Percentiles rank a stretch among this genome's conserved stretches.
phyloP scores from a whole-genome alignment of 2,329 filamentous ascomycete species.

The Epichloe hybrida region DNA sequence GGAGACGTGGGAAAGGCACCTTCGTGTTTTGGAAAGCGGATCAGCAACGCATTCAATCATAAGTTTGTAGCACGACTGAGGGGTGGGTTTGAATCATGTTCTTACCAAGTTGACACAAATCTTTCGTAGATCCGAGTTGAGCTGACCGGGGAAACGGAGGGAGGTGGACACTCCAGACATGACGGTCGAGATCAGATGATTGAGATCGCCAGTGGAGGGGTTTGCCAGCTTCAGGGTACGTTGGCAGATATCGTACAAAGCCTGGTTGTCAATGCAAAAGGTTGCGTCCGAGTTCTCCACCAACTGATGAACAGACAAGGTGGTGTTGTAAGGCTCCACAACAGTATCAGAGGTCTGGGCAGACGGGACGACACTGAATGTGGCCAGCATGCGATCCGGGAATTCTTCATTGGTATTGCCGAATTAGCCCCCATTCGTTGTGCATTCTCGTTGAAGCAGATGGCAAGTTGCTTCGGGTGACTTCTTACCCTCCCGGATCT shows the following conservation, averaged over 20 bases:
- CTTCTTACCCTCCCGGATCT: constrained; percentile 66
- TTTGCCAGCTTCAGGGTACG: constrained; percentile 96
- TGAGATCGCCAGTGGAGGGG: constrained; percentile 96
- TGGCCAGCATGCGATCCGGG: constrained; percentile 99
- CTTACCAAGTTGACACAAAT: constrained; percentile 82
- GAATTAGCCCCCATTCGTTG: not conserved
- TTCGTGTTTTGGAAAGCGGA: not conserved
- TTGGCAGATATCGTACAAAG: constrained; percentile 99
- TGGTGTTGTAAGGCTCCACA: constrained; percentile 99
- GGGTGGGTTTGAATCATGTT: not conserved
- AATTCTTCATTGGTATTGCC: constrained; percentile 47
- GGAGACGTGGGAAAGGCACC: constrained; percentile 98
- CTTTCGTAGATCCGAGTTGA: constrained; percentile 99
- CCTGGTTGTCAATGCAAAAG: constrained; percentile 99
- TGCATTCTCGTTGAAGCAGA: not conserved
- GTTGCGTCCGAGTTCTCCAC: constrained; percentile 99
- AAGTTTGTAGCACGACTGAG: too few species aligned
- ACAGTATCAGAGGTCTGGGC: constrained; percentile 99
- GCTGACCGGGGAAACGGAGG: constrained; percentile 96
- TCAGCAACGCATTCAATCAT: not conserved
- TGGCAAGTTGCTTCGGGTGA: not conserved
- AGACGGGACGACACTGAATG: constrained; percentile 94
- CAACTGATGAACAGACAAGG: constrained; percentile 94
- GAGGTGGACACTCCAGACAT: constrained; percentile 99
- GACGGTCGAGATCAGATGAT: constrained; percentile 97